Base-by-base conservation (phyloP, 2,329 filamentous ascomycete genomes). In the Sporothrix pseudoabietina region DNA sequence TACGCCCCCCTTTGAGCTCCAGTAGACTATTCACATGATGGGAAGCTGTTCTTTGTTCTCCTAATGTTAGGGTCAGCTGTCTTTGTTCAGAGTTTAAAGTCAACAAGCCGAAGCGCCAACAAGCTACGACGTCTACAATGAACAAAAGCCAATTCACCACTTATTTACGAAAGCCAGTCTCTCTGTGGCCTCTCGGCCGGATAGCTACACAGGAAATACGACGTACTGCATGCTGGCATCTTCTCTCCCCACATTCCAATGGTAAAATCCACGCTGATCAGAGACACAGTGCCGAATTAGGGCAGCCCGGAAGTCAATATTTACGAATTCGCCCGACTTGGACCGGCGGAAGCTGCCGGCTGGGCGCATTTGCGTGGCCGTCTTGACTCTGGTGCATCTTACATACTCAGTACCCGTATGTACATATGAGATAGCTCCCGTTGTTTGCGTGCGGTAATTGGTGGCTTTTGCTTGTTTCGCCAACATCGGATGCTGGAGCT, bases 401-500 rank as follows among this genome's bases (percentile, higher is more conserved):
- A 26, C 26, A 26, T 2, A 26, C 26, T 26, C 26, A 26, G 26
- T 26, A 26, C 26, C 14, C 49, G 8, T 3, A 9, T 32, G 1
- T 49, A 19, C 26, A 26, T 26, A 10, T 10, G 7, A 26, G 59
- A 35, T 35, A 5, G 44, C 19, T 44, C 47, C 9, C 22, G 19
- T 10, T 49, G 22, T 30, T 32, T 49, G 39, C 26, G 39, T 30
- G 26, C 26, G 41, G 41, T 41, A 49, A 19, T 68, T 32, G 63
- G 39, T 66, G 39, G 61, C 39, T 26, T 44, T 63, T 68, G 63
- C 32, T 30, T 69, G 65, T 54, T 54, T 69, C 44, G 30, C 47
- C 47, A 52, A 69, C 12, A n/a, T 44, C 39, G 19, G 66, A 26
- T 41, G 68, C 39, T 39, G 39, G 35, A 63, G 69, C 69, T 71